Conservation (phyloP, 345 rosid genomes). For the Eucalyptus guilfoylei region DNA sequence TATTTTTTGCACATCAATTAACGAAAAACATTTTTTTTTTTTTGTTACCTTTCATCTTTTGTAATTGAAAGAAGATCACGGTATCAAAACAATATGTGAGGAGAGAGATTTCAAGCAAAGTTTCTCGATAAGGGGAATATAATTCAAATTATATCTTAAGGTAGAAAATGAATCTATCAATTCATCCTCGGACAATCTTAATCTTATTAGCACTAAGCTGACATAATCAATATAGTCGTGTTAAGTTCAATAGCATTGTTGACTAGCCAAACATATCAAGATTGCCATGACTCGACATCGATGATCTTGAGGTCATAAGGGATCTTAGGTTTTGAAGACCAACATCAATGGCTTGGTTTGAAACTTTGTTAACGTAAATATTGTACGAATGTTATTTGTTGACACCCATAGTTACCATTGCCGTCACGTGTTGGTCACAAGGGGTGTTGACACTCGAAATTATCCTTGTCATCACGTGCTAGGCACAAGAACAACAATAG, state of each 20-base stretch:
- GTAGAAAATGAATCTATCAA: not conserved
- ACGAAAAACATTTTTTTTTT: not conserved
- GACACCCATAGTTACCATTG: too few relatives aligned
- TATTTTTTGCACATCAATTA: not conserved
- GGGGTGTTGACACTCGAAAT: too few relatives aligned
- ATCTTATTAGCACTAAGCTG: not conserved
- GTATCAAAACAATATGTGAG: not conserved
- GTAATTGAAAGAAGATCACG: not conserved
- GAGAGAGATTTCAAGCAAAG: not conserved
- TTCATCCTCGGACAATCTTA: not conserved
- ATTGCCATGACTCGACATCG: not conserved
- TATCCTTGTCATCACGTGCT: too few relatives aligned
- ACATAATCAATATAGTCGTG: fast-evolving
- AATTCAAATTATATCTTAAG: not conserved
- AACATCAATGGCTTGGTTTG: not conserved
- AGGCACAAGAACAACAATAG: too few relatives aligned
- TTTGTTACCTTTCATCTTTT: not conserved
- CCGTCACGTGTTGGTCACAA: fast-evolving
- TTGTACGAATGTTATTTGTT: not conserved
- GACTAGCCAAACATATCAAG: not conserved
- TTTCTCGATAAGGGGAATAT: not conserved
- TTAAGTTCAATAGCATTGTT: not conserved
- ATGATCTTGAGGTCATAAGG: not conserved
- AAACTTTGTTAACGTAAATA: not conserved
- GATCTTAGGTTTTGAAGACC: not conserved